These are phyloP conservation scores for Solanum hybrid DNA, from an alignment of 305 asterid genomes.

Conservation along the genomic window DNA sequence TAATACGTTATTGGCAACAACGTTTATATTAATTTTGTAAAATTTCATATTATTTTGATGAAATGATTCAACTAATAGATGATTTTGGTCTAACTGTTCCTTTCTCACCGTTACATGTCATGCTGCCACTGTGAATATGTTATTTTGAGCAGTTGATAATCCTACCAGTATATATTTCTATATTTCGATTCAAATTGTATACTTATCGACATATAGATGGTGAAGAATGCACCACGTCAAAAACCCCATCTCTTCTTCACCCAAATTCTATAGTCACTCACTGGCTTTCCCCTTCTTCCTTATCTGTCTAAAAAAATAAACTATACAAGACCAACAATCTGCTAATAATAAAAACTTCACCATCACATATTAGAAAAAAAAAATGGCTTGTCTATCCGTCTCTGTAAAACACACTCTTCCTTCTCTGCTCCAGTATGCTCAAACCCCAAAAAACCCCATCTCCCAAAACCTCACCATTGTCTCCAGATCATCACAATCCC, in stretches of 20 bases:
- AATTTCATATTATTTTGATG: neutral
- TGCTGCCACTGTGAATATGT: neutral
- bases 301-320: neutral
- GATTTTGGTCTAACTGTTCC: neutral
- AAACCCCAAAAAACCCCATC: slow-evolving; percentile 33
- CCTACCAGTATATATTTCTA: neutral
- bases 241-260: slow-evolving; percentile 2
- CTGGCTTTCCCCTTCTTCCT: neutral
- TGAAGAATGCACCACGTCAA: slow-evolving; percentile 46
- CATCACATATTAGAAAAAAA: neutral
- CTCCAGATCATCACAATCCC: slow-evolving; percentile 53
- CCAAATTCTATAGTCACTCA: neutral
- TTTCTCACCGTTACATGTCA: neutral
- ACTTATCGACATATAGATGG: slow-evolving; percentile 14
- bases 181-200: neutral
- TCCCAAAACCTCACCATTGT: slow-evolving; percentile 26
- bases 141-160: neutral
- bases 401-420: slow-evolving; percentile 39
- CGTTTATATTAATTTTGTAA: neutral
- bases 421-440: slow-evolving; percentile 30
- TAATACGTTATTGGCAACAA: neutral
- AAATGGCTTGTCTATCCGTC: slow-evolving; percentile 60
- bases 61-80: neutral
- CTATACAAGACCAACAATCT: neutral
- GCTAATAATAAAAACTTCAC: neutral